Evolutionary conservation across 805 yeast species (phyloP).

Genomic region (Saccharomycopsis lassenensis): DNA sequence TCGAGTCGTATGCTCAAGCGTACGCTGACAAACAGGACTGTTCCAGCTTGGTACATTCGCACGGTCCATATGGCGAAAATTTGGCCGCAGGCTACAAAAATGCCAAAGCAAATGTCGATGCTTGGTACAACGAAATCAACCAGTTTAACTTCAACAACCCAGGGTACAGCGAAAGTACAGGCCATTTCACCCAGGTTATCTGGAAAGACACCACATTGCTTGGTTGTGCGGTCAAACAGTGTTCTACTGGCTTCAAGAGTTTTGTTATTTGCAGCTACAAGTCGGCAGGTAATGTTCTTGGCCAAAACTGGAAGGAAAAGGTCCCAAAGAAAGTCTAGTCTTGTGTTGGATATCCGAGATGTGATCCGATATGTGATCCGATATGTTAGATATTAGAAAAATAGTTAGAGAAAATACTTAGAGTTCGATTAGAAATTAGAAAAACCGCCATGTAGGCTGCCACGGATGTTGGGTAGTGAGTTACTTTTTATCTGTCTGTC

Average conservation of each 20-base stretch:
- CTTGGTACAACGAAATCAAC: constrained; percentile 64
- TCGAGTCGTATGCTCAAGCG: constrained; percentile 44
- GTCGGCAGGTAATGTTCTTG: constrained; percentile 62
- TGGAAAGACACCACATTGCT: constrained; percentile 54
- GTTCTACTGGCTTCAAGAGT: constrained; percentile 34
- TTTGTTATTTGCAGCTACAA: constrained; percentile 68
- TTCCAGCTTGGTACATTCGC: constrained; percentile 43
- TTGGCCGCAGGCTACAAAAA: constrained; percentile 61
- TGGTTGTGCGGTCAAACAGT: constrained; percentile 65
- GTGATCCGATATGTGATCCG: no score
- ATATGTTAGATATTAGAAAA: no score
- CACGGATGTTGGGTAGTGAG: no score
- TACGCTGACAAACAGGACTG: constrained; percentile 50
- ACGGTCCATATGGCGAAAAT: constrained; percentile 67
- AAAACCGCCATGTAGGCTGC: no score
- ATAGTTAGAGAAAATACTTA: no score
- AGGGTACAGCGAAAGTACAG: constrained; percentile 36
- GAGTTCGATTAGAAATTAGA: no score
- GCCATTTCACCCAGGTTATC: constrained; percentile 75
- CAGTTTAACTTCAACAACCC: constrained; percentile 41
- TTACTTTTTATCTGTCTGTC: no score
- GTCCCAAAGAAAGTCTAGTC: no score
- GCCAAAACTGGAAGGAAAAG: constrained; percentile 21
- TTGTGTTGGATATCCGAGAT: no score
- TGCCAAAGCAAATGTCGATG: constrained; percentile 43